Evolutionary conservation across 2,329 filamentous ascomycete species (phyloP).

Genomic region (Colletotrichum tamarilloi): DNA sequence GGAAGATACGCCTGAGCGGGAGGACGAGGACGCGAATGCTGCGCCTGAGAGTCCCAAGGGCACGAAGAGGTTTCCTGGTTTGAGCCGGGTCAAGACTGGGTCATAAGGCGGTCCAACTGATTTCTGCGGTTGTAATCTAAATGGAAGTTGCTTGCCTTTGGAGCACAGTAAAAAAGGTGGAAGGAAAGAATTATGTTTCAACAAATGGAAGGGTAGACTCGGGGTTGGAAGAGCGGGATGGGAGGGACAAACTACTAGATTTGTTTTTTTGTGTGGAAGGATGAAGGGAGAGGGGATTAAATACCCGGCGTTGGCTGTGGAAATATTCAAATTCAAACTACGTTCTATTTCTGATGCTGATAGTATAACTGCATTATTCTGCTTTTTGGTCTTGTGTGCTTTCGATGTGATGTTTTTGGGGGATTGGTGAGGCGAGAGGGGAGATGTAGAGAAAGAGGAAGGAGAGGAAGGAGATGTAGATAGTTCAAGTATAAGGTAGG

Average conservation of each 20-base stretch:
- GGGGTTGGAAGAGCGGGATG: background rate
- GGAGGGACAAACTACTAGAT: background rate
- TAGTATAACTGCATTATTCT: background rate
- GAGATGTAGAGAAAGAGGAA: background rate
- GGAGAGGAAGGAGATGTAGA: too few relatives aligned
- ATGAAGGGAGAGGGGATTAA: background rate
- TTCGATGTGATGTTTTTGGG: background rate
- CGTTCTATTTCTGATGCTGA: background rate
- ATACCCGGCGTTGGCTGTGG: background rate
- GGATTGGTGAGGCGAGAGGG: too few relatives aligned
- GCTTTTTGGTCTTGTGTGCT: background rate
- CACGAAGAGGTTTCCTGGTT: constrained; percentile 5
- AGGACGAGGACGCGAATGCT: constrained; percentile 14
- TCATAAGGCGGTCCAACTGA: background rate
- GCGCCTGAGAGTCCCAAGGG: constrained; percentile 22
- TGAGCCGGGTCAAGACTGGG: constrained; percentile 31
- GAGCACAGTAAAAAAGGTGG: background rate
- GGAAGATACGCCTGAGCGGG: constrained; percentile 23
- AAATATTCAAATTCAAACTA: background rate
- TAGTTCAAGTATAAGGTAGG: too few relatives aligned
- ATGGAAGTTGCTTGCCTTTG: background rate
- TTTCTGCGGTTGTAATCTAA: background rate
- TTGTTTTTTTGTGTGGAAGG: background rate
- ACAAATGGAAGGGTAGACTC: background rate
- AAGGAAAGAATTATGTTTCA: background rate